A percentile compares a stretch with the other conserved stretches of the same genome.
phyloP scores from a whole-genome alignment of 1,139 yeast species.

The Lodderomyces jiufengensis region DNA sequence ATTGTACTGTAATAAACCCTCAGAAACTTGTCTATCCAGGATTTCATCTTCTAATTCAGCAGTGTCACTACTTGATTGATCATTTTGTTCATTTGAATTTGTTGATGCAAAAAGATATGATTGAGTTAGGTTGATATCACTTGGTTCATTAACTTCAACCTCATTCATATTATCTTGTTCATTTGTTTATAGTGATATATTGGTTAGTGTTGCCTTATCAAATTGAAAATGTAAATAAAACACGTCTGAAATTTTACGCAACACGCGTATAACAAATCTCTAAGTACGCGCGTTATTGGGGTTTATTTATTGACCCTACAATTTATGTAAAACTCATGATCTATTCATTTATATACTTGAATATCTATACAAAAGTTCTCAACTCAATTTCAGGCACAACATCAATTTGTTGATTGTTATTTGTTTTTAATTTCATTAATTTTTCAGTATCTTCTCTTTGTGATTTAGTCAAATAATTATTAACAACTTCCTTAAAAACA shows the following conservation, averaged over 20 bases:
- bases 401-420: slow-evolving; percentile 8
- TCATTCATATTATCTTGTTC: neutral
- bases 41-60: too few species aligned
- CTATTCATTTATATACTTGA: too few species aligned
- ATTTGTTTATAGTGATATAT: neutral
- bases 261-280: neutral
- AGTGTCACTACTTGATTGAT: too few species aligned
- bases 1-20: too few species aligned
- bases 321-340: too few species aligned
- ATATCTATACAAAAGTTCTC: slow-evolving; percentile 28
- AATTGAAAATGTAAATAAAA: slow-evolving; percentile 1
- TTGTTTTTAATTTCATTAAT: slow-evolving; percentile 28
- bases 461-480: slow-evolving; percentile 26
- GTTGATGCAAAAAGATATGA: too few species aligned
- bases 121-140: too few species aligned
- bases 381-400: slow-evolving; percentile 30
- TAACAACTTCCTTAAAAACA: slow-evolving; percentile 53
- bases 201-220: too few species aligned
- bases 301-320: neutral
- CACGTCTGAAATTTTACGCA: slow-evolving; percentile 7
- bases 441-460: slow-evolving; percentile 41
- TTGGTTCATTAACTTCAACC: neutral
- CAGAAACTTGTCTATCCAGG: too few species aligned
- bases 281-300: neutral
- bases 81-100: too few species aligned